These are phyloP conservation scores for Coniferiporia weirii DNA, from an alignment of 1,284 basidiomycete species.

Conservation along the genomic window DNA sequence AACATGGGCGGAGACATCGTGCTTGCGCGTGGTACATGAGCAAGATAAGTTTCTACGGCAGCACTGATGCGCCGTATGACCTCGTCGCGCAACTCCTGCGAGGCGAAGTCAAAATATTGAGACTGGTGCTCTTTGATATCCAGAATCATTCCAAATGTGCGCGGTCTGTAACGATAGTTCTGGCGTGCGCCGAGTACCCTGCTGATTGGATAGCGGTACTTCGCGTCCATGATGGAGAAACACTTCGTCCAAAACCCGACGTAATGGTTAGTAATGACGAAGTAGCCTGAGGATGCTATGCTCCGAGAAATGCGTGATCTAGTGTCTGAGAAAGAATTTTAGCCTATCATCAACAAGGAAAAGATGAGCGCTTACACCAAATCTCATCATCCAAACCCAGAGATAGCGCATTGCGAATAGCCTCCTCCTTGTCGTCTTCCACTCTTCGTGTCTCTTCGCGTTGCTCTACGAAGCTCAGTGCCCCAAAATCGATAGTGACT, in stretches of 20 bases:
- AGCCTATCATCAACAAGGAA: not conserved
- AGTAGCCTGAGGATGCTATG: slow-evolving; percentile 37
- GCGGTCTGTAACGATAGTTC: slow-evolving; percentile 30
- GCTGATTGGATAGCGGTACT: slow-evolving; percentile 46
- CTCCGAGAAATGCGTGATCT: slow-evolving; percentile 34
- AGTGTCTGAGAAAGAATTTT: slow-evolving; percentile 28
- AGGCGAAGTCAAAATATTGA: slow-evolving; percentile 48
- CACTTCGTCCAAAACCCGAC: slow-evolving; percentile 49
- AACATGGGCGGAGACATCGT: not conserved
- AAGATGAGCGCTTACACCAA: slow-evolving; percentile 37
- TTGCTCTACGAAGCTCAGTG: slow-evolving; percentile 32
- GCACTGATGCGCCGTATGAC: slow-evolving; percentile 34
- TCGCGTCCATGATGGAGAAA: slow-evolving; percentile 35
- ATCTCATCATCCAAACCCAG: slow-evolving; percentile 32
- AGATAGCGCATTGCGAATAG: slow-evolving; percentile 31
- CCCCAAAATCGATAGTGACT: slow-evolving; percentile 39
- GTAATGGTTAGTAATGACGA: slow-evolving; percentile 38
- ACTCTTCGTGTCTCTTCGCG: slow-evolving; percentile 17
- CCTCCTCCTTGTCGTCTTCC: slow-evolving; percentile 27
- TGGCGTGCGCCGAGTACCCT: slow-evolving; percentile 40
- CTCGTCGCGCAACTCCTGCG: slow-evolving; percentile 39
- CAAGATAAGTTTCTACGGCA: slow-evolving; percentile 17
- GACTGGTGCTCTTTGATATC: slow-evolving; percentile 46
- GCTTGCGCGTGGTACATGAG: not conserved
- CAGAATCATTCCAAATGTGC: slow-evolving; percentile 43